Evolutionary conservation across 2,329 filamentous ascomycete species (phyloP).

Genomic region (Colletotrichum sp.): DNA sequence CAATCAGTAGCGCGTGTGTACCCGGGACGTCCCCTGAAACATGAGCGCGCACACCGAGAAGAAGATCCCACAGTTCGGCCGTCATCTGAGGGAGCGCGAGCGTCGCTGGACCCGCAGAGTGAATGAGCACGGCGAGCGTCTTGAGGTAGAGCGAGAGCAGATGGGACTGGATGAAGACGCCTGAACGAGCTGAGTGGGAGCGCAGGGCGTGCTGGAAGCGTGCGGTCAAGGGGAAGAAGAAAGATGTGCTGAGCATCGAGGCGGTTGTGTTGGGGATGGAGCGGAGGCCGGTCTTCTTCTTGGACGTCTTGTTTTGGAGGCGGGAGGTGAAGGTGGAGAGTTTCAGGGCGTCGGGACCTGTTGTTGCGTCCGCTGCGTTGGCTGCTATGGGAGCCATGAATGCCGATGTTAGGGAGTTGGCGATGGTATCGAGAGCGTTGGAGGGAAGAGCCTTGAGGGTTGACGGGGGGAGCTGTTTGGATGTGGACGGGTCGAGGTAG

Average conservation of each 20-base stretch:
- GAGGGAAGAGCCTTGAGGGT: conserved; percentile 55
- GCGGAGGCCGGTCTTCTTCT: conserved; percentile 45
- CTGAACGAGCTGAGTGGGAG: conserved; percentile 40
- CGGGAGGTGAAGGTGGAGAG: conserved; percentile 86
- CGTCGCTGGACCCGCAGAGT: conserved; percentile 82
- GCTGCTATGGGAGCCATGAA: conserved; percentile 85
- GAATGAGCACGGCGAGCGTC: conserved; percentile 81
- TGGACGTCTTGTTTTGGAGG: conserved; percentile 47
- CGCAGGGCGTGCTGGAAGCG: conserved; percentile 73
- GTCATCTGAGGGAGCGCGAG: conserved; percentile 80
- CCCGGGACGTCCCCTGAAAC: conserved; percentile 68
- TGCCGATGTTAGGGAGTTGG: conserved; percentile 67
- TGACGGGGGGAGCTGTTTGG: conserved; percentile 28
- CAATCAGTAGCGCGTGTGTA: conserved; percentile 76
- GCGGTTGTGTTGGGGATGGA: conserved; percentile 79
- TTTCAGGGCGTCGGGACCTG: conserved; percentile 85
- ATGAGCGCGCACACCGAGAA: conserved; percentile 70
- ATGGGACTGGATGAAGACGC: conserved; percentile 73
- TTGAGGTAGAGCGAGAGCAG: conserved; percentile 82
- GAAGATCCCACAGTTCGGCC: conserved; percentile 80
- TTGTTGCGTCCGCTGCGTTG: conserved; percentile 76
- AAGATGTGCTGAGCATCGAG: conserved; percentile 72
- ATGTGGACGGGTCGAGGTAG: conserved; percentile 52
- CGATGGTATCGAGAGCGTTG: conserved; percentile 71
- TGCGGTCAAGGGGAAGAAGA: conserved; percentile 87